Evolutionary conservation across 2,329 filamentous ascomycete genomes (phyloP), one percentile per base, ranked within the genome.

Genomic region (Fusarium fracticaudum): DNA sequence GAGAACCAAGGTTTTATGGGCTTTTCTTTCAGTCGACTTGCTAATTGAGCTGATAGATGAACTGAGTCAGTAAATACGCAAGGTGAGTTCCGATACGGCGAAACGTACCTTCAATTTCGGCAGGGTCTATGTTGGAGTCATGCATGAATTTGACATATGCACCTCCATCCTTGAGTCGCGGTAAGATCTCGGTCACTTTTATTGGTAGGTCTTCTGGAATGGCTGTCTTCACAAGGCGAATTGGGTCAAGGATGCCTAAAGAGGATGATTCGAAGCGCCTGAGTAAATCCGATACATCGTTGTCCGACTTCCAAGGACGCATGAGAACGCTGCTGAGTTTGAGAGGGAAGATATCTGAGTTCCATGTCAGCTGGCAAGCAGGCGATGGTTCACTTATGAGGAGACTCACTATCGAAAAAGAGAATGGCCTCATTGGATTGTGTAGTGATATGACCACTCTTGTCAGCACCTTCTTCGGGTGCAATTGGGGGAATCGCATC

Each of bases 1-100:
- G 92, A 97, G 85, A 96, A 98, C 93, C 95, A 97, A 6, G 96
- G 95, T 69, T 91, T 94, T 43, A 97, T 89, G 0, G 92, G 92
- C 22, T 91, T 87, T 68, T 94, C 86, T 64, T 88, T 85, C 3
- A 98, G 85, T 72, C 92, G 88, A 38, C 89, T 84, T 31, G 88
- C 85, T 8, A 98, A 84, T 6, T 85, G 86, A 26, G 85, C 86
- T 83, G 81, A 26, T 35, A 60, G 18, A 22, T 35, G 54, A 58
- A 40, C 43, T 45, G 17, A 24, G 48, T 35, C 18, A 51, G 57
- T 22, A 51, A 15, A 45, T 20, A 18, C 13, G n/a, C 15, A 24
- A 37, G 12, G 10, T 31, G 38, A 38, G 22, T 31, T 12, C 33
- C 24, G 45, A 18, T 11, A 15, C 26, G 13, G 20, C 37, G 75